These are phyloP conservation scores for Gelatoporia subvermispora DNA, from an alignment of 768 basidiomycete species.

Conservation along the genomic window DNA sequence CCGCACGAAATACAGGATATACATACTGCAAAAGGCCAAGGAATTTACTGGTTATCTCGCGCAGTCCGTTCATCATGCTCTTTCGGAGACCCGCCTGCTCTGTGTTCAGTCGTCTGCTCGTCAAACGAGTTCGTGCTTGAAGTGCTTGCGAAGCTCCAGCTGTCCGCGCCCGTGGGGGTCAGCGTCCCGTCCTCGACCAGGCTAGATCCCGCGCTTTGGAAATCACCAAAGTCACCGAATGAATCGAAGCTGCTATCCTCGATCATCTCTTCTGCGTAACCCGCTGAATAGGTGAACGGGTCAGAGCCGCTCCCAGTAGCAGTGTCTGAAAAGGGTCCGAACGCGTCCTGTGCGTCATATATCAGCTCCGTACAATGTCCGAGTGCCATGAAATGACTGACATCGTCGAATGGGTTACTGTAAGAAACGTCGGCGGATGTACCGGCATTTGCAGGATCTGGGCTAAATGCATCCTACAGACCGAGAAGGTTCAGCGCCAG, in stretches of 20 bases:
- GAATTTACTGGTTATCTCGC: slow-evolving; percentile 7
- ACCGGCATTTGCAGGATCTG: slow-evolving; percentile 8
- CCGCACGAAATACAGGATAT: slow-evolving; percentile 4
- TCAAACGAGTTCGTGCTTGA: slow-evolving; percentile 22
- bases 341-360: slow-evolving; percentile 16
- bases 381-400: slow-evolving; percentile 26
- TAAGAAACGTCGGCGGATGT: slow-evolving; percentile 15
- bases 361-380: background rate
- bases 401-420: slow-evolving; percentile 36
- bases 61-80: slow-evolving; percentile 24
- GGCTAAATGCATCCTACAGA: slow-evolving; percentile 26
- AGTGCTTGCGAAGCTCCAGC: slow-evolving; percentile 28
- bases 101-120: slow-evolving; percentile 14
- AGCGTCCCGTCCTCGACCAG: slow-evolving; percentile 17
- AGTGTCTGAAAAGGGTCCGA: slow-evolving; percentile 74
- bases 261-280: slow-evolving; percentile 54
- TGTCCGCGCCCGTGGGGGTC: slow-evolving; percentile 21
- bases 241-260: slow-evolving; percentile 63
- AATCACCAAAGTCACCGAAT: slow-evolving; percentile 69
- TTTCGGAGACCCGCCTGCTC: slow-evolving; percentile 10
- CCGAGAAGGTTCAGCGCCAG: background rate
- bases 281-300: slow-evolving; percentile 48
- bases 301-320: slow-evolving; percentile 43
- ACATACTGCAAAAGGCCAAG: slow-evolving; percentile 3
- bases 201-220: slow-evolving; percentile 50